Base-by-base conservation (phyloP, 306 rosid genomes). In the Glycine latifolia region DNA sequence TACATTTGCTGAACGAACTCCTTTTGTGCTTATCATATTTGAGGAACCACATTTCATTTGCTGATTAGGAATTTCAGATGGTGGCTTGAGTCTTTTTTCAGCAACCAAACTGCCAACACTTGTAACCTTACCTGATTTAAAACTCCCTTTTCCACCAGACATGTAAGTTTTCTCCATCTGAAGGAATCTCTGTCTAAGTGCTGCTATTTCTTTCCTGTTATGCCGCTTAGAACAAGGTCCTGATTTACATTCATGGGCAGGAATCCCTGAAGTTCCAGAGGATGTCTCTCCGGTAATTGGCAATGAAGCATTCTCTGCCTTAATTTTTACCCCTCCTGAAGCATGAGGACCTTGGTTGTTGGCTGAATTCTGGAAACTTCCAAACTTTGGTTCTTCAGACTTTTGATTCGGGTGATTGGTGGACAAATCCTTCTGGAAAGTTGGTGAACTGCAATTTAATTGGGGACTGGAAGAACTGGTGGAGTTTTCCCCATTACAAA, bases 71-170 rank as follows among this genome's bases (percentile, higher is more conserved):
- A 49, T 47, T 67, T 87, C 91, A 69, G 84, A 76, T 17, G 82
- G 86, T 61, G 85, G 74, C 84, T 85, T 89, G 43, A 74, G 68
- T 71, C 78, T 87, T 85, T 87, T 90, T 54, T 86, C 92, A 69
- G 85, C 17, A 67, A 85, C 61, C 86, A 85, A 78, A 80, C 88
- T 82, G 60, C 88, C 60, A 55, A 78, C 63, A 9, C 61, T 78
- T n/a, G 88, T 4, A 52, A 82, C 65, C 77, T 84, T 91, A 50
- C 85, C 90, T 1, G 88, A 50, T 76, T 76, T 87, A 69, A 82
- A 82, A 54, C 82, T 20, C 65, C 90, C 89, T 71, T 82, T 91
- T 78, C 91, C 88, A 83, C 71, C 85, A 60, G 89, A 67, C 76
- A 85, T 81, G 81, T 72, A 84, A 59, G 80, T 52, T 91, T 82